Evolutionary conservation across 2,329 filamentous ascomycete species (phyloP), one percentile per base, ranked within the genome.

Genomic region (Teratosphaeriaceae sp.): DNA sequence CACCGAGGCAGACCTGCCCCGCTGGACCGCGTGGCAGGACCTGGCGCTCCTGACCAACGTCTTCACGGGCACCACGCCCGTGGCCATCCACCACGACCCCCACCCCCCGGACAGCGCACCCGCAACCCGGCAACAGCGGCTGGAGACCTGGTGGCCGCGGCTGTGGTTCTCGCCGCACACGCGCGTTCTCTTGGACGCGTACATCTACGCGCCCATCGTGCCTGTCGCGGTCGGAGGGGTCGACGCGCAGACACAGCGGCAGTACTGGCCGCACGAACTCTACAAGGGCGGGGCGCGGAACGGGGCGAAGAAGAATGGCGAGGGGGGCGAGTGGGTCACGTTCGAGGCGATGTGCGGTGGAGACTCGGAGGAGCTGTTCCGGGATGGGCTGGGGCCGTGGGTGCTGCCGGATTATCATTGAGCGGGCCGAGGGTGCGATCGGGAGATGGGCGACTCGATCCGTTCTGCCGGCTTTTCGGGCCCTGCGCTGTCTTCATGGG

Each of bases 281-380:
- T 64, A 70, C 7, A 66, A 62, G 34, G 71, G 71, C 1, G 72
- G 72, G 3, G 58, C 68, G 7, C 72, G 71, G 69, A 71, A 45
- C 66, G 69, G 65, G 61, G 70, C 53, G 49, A 63, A 68, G 2
- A 62, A 68, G 70, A 7, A 53, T 68, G 13, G 73, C 65, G 67
- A 68, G 37, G 21, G 27, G 65, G 1, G 65, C 64, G 27, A 59
- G 62, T 74, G 70, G 70, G 47, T 72, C 27, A 56, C 58, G 2
- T 70, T 69, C 48, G 59, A 60, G 6, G 65, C 70, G 15, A 58
- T 73, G 3, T 75, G 71, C 48, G 55, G 59, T 20, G 62, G 62
- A 1, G 66, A 61, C 43, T 66, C 70, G 40, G 61, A 65, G 6
- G 64, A 66, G 35, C 49, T 74, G 2, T 75, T 74, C 51, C 54